phyloP scores from a whole-genome alignment of 805 yeast species.

The Candida maesae region DNA sequence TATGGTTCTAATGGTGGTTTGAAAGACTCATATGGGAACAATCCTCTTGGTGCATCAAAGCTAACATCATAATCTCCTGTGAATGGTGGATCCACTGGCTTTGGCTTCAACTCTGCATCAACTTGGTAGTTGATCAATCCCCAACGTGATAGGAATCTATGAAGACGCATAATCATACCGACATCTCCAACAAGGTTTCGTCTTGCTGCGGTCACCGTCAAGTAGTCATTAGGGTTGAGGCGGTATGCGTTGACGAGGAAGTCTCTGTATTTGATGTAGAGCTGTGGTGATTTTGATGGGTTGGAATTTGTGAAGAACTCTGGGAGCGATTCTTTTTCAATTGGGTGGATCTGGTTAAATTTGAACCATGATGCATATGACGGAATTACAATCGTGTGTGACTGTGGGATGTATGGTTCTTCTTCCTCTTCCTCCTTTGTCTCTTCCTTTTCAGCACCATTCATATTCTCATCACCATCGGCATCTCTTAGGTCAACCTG shows the following conservation, averaged over 20 bases:
- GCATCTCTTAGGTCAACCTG: conserved; percentile 13
- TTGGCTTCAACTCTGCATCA: conserved; percentile 70
- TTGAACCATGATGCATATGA: conserved; percentile 87
- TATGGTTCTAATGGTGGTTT: conserved; percentile 51
- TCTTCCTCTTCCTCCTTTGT: conserved; percentile 17
- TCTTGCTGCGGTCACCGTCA: conserved; percentile 87
- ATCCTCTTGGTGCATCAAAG: conserved; percentile 86
- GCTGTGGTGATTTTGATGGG: conserved; percentile 74
- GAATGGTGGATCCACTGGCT: conserved; percentile 64
- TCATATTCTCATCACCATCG: conserved; percentile 6
- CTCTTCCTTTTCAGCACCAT: conserved; percentile 8
- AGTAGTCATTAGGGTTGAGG: conserved; percentile 82
- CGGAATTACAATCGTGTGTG: conserved; percentile 82
- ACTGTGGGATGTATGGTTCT: conserved; percentile 44
- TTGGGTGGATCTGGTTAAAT: conserved; percentile 63
- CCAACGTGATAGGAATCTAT: conserved; percentile 83
- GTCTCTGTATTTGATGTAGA: conserved; percentile 78
- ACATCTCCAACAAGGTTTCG: conserved; percentile 91
- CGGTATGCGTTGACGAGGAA: conserved; percentile 87
- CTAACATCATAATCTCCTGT: conserved; percentile 74
- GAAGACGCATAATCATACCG: conserved; percentile 81
- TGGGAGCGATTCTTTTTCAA: conserved; percentile 81
- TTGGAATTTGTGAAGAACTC: conserved; percentile 78
- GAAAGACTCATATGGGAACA: conserved; percentile 86
- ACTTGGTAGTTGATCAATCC: conserved; percentile 93